Evolutionary conservation across 2,329 filamentous ascomycete genomes (phyloP), one percentile per base, ranked within the genome.

Genomic region (Fusarium drepaniforme): DNA sequence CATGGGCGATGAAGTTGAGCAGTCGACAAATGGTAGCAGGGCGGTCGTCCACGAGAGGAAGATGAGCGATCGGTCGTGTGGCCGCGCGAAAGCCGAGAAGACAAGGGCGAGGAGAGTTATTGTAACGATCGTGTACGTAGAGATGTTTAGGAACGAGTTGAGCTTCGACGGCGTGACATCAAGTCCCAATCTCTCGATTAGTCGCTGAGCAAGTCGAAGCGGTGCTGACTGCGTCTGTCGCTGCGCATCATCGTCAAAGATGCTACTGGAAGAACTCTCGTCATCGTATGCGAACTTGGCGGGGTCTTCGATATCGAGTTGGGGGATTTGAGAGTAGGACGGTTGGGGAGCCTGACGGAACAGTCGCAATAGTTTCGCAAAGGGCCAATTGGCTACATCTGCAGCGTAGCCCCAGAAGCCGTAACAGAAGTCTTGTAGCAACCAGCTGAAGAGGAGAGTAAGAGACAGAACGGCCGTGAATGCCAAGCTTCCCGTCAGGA

Each of bases 1-100:
- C 9, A 66, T 76, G 0, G 80, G 79, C 1, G 78, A 77, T 0
- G 81, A 79, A 8, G 78, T 63, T 5, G 72, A 67, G 57, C 83
- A 79, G 59, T 84, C 82, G 23, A 83, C 76, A 37, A 83, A 80
- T 1, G 82, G 82, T 7, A 83, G 66, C 4, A 83, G 53, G 2
- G 75, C 76, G 4, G 80, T 68, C 1, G 82, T 83, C 80, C 82
- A 84, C 0, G 82, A 84, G 64, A 84, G 76, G 71, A 82, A 84
- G 8, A 76, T 75, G 13, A 84, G 68, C 3, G 82, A 80, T 60
- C 75, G 75, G 25, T 82, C 79, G 15, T 72, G 53, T 0, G 82
- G 82, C 12, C 82, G 79, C 16, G 77, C 58, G 3, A 75, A 16
- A 4, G 73, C 67, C 2, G 75, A 63, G 16, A 81, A 38, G 11